phyloP scores from a whole-genome alignment of 1,284 basidiomycete genomes.

The Phlebopus sp. region DNA sequence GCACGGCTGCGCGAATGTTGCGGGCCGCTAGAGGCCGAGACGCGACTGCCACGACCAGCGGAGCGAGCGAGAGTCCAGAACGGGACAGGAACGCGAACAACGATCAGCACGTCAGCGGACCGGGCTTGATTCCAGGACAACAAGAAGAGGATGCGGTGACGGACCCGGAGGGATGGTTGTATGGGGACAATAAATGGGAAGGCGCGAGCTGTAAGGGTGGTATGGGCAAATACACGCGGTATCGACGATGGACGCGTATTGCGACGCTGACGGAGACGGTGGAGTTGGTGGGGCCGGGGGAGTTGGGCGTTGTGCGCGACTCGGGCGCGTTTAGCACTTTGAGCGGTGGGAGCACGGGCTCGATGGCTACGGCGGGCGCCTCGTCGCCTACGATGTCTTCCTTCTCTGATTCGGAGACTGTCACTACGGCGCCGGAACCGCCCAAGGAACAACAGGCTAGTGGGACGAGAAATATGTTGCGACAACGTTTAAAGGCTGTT shows the following conservation, averaged over 20 bases:
- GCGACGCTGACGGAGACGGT: constrained; percentile 75
- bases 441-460: constrained; percentile 15
- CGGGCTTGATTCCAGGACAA: constrained; percentile 23
- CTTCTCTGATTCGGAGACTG: constrained; percentile 32
- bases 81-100: constrained; percentile 13
- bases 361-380: constrained; percentile 25
- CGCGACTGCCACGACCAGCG: constrained; percentile 5
- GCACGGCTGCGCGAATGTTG: constrained; percentile 29
- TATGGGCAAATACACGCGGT: constrained; percentile 88
- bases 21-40: constrained; percentile 26
- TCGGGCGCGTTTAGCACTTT: constrained; percentile 22
- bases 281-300: constrained; percentile 46
- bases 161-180: constrained; percentile 90
- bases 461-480: constrained; percentile 19
- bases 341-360: constrained; percentile 17
- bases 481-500: constrained; percentile 30
- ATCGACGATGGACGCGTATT: constrained; percentile 80
- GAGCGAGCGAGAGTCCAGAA: constrained; percentile 22
- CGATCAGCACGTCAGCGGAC: constrained; percentile 19
- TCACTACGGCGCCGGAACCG: constrained; percentile 23
- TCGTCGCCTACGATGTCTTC: constrained; percentile 30
- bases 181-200: constrained; percentile 97
- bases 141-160: constrained; percentile 53
- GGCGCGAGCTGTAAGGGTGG: constrained; percentile 72
- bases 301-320: constrained; percentile 30